Percentiles rank a stretch among this genome's conserved stretches.
phyloP scores from a whole-genome alignment of 306 rosid genomes.

The Vicia sativa region DNA sequence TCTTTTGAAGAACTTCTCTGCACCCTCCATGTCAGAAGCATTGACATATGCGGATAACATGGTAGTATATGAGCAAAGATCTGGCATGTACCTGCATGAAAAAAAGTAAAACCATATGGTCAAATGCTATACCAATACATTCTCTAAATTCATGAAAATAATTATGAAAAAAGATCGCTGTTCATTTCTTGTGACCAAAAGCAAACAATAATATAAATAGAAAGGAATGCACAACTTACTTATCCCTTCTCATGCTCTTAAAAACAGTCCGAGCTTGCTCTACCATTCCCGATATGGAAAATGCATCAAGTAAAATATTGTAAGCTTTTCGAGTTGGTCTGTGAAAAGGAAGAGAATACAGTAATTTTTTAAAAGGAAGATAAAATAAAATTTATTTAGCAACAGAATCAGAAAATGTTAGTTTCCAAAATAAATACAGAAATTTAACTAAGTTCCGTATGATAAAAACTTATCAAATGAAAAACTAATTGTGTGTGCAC shows the following conservation, averaged over 20 bases:
- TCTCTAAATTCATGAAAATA: slow-evolving; percentile 12
- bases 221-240: slow-evolving; percentile 50
- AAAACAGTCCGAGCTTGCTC: slow-evolving; percentile 87
- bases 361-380: neutral
- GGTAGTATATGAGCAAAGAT: slow-evolving; percentile 83
- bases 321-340: slow-evolving; percentile 95
- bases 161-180: too few relatives aligned
- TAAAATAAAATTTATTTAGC: slow-evolving; percentile 7
- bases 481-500: neutral
- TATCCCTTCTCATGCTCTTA: slow-evolving; percentile 95
- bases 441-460: slow-evolving; percentile 2
- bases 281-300: slow-evolving; percentile 93
- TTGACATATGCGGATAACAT: slow-evolving; percentile 92
- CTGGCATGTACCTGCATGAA: slow-evolving; percentile 68
- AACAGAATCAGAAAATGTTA: slow-evolving; percentile 7
- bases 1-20: slow-evolving; percentile 78
- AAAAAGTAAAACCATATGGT: slow-evolving; percentile 31
- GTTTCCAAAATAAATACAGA: neutral
- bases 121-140: slow-evolving; percentile 22
- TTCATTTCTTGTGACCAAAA: neutral
- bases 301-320: slow-evolving; percentile 89
- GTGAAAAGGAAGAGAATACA: slow-evolving; percentile 37
- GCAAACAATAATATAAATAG: slow-evolving; percentile 26
- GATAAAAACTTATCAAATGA: slow-evolving; percentile 9
- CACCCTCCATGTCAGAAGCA: slow-evolving; percentile 89